Base-by-base conservation (phyloP, 768 basidiomycete species). In the Termitomyces sp. region DNA sequence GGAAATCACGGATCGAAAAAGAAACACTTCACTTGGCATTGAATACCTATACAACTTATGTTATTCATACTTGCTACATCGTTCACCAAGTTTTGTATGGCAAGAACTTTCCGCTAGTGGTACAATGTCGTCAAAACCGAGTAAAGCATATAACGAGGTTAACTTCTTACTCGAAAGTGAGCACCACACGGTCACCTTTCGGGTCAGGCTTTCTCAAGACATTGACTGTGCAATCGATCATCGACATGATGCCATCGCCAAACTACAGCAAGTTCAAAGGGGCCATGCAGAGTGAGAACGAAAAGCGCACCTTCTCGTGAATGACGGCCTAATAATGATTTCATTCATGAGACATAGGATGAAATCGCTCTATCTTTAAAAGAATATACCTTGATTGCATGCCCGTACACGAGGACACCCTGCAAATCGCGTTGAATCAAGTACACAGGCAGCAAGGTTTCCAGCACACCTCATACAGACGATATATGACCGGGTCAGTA, bases 231-330 rank as follows among this genome's bases (percentile, higher is more conserved):
- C 90, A 92, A 68, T 92, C 90, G 56, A 92, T 90, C 87, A 92
- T 89, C 19, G 87, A 89, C 89, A 92, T 91, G 59, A 92, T 92
- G 5, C 90, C 90, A 64, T 92, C 90, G 5, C 90, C 90, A 60
- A 91, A 92, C 87, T 89, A 61, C 3, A 57, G 23, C 19, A 27
- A 34, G 32, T 23, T 35, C 6, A 62, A 27, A 43, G 47, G 56
- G 11, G 31, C 19, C 5, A 14, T n/a, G 17, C 46, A 19, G 27
- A n/a, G 45, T 3, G 56, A 35, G 44, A 27, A 42, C 35, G 27
- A 34, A 45, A 27, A 40, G 47, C 53, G 31, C 16, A 84, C 83
- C 79, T 89, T 89, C 71, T 92, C 90, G 63, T 91, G 87, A 45
- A 92, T 85, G 65, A 92, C 67, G 41, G 89, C 84, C 83, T 84